Evolutionary conservation across 31 red algal genomes (phyloP).

Genomic region (Porphyra umbilicalis): DNA sequence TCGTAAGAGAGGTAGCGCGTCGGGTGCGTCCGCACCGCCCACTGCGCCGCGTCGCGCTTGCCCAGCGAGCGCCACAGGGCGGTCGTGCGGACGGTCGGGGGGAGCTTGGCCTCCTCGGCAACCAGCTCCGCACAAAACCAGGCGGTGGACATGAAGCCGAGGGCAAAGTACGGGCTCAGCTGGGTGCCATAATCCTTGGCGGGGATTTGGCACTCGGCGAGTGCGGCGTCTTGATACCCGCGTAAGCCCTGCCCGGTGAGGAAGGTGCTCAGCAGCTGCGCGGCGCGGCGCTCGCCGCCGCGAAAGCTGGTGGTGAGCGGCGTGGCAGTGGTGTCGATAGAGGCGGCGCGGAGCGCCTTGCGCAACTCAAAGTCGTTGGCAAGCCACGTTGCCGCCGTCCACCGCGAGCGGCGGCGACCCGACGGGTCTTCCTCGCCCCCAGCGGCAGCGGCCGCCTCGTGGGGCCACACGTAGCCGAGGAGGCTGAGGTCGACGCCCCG

Average conservation of each 20-base stretch:
- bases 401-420: background rate
- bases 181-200: background rate
- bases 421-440: background rate
- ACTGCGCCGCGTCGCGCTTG: constrained; percentile 13
- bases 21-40: constrained; percentile 8
- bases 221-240: background rate
- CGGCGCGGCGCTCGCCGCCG: background rate
- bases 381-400: background rate
- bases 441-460: background rate
- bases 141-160: constrained; percentile 2
- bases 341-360: background rate
- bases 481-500: background rate
- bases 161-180: constrained; percentile 2
- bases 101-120: background rate
- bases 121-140: background rate
- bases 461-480: background rate
- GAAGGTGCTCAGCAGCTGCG: background rate
- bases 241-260: background rate
- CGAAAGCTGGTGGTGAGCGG: background rate
- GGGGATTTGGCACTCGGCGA: background rate
- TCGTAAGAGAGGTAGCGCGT: constrained; percentile 6
- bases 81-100: background rate
- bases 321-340: background rate
- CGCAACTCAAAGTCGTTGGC: background rate
- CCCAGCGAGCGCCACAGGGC: constrained; percentile 8